Evolutionary conservation across 2,329 filamentous ascomycete genomes (phyloP), one percentile per base, ranked within the genome.

Genomic region (Venturia nashicola): DNA sequence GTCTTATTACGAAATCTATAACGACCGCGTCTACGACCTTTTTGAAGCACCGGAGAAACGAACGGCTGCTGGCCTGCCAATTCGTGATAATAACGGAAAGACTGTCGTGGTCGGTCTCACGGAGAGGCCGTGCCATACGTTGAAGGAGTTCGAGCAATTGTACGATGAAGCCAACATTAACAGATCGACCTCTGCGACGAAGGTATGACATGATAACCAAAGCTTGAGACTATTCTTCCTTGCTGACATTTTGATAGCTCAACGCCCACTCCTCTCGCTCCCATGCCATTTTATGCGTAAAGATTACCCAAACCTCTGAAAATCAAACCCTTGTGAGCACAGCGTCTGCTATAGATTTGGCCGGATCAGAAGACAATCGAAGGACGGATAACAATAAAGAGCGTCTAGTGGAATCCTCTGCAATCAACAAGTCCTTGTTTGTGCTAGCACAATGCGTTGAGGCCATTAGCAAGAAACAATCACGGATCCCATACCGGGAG

Each of bases 381-480:
- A 82, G 93, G 61, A 97, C 93, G 0, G 93, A 96, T 62, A 97
- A 97, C 74, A 91, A 87, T 70, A 94, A 92, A 73, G 91, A 96
- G 74, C 83, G 93, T 34, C 80, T 97, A 72, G 84, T 96, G n/a
- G 93, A 97, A 75, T 96, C 91, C 46, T 91, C 93, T 0, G 93
- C 90, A 71, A 97, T 97, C 79, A 97, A 97, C 82, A 97, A 97
- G 78, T 95, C 90, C 67, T 80, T 97, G 7, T 97, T 97, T 71
- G 92, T 97, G 20, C 78, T 97, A 60, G 93, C 91, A 54, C 91
- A 96, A 73, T 97, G 93, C 70, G 93, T 97, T 62, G 93, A 97
- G 72, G 93, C 93, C 64, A 97, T 97, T 72, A 89, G 88, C 71
- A 85, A 84, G 72, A 86, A 86, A 70, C 83, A 86, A 66, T 74